Evolutionary conservation across 1,284 basidiomycete genomes (phyloP).

Genomic region (Blastosporella zonata): DNA sequence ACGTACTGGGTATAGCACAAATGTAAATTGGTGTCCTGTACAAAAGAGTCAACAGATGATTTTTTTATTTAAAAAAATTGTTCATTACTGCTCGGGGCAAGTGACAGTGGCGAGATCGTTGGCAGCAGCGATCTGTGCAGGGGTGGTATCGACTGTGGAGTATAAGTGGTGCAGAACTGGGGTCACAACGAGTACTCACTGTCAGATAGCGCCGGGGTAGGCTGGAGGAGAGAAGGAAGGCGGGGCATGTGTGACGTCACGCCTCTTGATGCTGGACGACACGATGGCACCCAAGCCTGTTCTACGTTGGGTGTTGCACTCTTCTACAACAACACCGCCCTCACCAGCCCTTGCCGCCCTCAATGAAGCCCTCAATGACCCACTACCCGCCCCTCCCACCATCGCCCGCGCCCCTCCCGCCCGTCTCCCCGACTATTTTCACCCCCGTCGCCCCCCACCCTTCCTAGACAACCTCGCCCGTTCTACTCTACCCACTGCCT

Average conservation of each 20-base stretch:
- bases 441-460: constrained; percentile 46
- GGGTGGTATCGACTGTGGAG: constrained; percentile 41
- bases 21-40: constrained; percentile 64
- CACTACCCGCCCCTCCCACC: constrained; percentile 30
- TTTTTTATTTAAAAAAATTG: background rate
- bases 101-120: constrained; percentile 48
- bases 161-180: background rate
- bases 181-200: constrained; percentile 30
- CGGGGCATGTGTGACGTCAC: constrained; percentile 27
- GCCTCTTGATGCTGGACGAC: constrained; percentile 19
- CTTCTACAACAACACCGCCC: constrained; percentile 24
- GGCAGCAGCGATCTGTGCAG: constrained; percentile 42
- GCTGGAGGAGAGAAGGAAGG: constrained; percentile 55
- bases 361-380: constrained; percentile 40
- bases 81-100: constrained; percentile 47
- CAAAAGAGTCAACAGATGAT: background rate
- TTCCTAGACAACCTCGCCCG: constrained; percentile 61
- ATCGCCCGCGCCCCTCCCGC: constrained; percentile 38
- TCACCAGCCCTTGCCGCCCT: constrained; percentile 31
- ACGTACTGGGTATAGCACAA: constrained; percentile 50
- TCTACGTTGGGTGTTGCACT: constrained; percentile 45
- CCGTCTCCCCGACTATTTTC: constrained; percentile 37
- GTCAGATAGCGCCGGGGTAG: constrained; percentile 50
- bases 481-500: constrained; percentile 62
- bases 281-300: constrained; percentile 31